These are phyloP conservation scores for Gyromitra esculenta DNA, from an alignment of 2,329 filamentous ascomycete species.

Conservation along the genomic window DNA sequence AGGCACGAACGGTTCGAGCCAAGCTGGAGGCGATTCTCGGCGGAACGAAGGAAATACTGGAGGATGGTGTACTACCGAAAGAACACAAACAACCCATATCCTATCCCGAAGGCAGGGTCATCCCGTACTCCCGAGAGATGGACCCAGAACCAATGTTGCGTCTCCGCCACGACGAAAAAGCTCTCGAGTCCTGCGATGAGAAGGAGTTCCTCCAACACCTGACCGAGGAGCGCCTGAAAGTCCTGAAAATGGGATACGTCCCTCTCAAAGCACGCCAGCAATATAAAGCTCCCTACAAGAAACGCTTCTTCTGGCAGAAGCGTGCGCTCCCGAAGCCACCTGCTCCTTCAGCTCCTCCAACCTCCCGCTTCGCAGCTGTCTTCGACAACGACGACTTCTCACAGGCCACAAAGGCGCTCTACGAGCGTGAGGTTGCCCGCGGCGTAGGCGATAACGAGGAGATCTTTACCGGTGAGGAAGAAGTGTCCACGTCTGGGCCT, in stretches of 20 bases:
- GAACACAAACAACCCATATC: conserved; percentile 31
- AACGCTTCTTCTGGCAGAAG: conserved; percentile 55
- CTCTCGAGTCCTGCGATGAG: conserved; percentile 69
- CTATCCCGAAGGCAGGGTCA: conserved; percentile 51
- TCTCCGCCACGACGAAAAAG: conserved; percentile 71
- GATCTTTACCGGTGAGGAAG: conserved; percentile 90
- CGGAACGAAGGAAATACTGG: conserved; percentile 57
- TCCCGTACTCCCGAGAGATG: conserved; percentile 63
- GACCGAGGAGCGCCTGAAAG: conserved; percentile 67
- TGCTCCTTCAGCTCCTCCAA: conserved; percentile 62
- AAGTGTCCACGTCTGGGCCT: conserved; percentile 68
- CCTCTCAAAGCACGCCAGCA: conserved; percentile 65
- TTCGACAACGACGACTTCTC: conserved; percentile 79
- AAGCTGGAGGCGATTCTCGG: conserved; percentile 67
- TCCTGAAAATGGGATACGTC: conserved; percentile 74
- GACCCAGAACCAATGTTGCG: conserved; percentile 75
- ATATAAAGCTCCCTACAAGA: conserved; percentile 57
- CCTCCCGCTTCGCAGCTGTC: conserved; percentile 72
- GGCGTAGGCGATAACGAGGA: conserved; percentile 95
- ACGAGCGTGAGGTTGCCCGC: conserved; percentile 90
- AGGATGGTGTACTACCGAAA: conserved; percentile 47
- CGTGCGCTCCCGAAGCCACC: conserved; percentile 56
- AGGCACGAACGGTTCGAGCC: conserved; percentile 68
- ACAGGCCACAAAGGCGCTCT: conserved; percentile 84
- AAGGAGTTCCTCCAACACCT: conserved; percentile 68